Conservation (phyloP, 306 rosid genomes). For the Prunus fruticosa region DNA sequence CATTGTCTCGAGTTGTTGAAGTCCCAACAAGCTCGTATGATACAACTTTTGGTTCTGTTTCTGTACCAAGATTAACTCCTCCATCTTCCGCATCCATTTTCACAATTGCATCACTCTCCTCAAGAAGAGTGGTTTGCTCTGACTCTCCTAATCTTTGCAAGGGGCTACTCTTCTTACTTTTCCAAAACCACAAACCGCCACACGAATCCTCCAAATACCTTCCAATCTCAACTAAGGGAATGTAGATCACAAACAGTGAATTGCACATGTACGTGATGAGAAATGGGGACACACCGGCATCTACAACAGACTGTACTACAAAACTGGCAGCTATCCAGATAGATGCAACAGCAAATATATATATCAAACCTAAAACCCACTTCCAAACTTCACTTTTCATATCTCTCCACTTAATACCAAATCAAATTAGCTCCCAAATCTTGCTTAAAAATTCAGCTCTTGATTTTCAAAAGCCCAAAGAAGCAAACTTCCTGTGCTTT, state of each 20-base stretch:
- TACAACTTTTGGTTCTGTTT: slow-evolving; percentile 14
- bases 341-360: slow-evolving; percentile 75
- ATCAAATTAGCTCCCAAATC: slow-evolving; percentile 9
- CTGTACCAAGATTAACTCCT: slow-evolving; percentile 18
- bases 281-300: slow-evolving; percentile 87
- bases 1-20: slow-evolving; percentile 19
- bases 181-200: slow-evolving; percentile 62
- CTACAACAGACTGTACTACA: slow-evolving; percentile 96
- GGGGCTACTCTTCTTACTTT: slow-evolving; percentile 25
- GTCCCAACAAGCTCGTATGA: slow-evolving; percentile 16
- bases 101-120: slow-evolving; percentile 24
- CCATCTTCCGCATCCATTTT: slow-evolving; percentile 37
- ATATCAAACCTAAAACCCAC: slow-evolving; percentile 77
- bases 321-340: slow-evolving; percentile 99
- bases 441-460: slow-evolving; percentile 16
- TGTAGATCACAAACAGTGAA: slow-evolving; percentile 81
- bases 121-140: slow-evolving; percentile 69
- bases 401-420: slow-evolving; percentile 25
- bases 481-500: slow-evolving; percentile 7
- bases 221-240: slow-evolving; percentile 80
- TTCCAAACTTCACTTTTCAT: slow-evolving; percentile 61
- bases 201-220: slow-evolving; percentile 66
- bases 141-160: slow-evolving; percentile 45
- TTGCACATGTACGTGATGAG: slow-evolving; percentile 90
- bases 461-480: slow-evolving; percentile 21